Percentiles rank a stretch among this genome's conserved stretches.
phyloP scores from a whole-genome alignment of 139 green algal genomes.

The Pycnococcus provasolii region DNA sequence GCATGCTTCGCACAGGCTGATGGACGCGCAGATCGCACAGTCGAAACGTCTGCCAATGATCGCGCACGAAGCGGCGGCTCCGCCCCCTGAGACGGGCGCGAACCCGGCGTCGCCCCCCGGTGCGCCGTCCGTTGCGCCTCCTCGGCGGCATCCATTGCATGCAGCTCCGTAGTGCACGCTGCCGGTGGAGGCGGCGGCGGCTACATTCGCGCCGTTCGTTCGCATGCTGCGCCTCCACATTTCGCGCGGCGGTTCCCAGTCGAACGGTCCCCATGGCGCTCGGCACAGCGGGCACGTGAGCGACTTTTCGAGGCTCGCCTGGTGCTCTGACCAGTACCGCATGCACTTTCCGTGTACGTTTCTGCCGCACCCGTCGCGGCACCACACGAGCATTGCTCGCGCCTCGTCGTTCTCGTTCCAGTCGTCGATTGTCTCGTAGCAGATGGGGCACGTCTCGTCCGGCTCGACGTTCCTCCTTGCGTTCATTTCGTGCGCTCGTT shows the following conservation, averaged over 20 bases:
- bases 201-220: too few relatives aligned
- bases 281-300: slow-evolving; percentile 45
- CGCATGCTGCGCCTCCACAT: background rate
- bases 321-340: slow-evolving; percentile 28
- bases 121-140: slow-evolving; percentile 29
- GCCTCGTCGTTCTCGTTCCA: slow-evolving; percentile 21
- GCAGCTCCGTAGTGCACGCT: background rate
- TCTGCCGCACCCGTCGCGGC: slow-evolving; percentile 39
- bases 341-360: slow-evolving; percentile 56
- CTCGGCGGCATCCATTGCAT: background rate
- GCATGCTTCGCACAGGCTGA: slow-evolving; percentile 40
- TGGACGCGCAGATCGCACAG: slow-evolving; percentile 39
- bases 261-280: slow-evolving; percentile 45
- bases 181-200: too few relatives aligned
- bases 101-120: slow-evolving; percentile 32
- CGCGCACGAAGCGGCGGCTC: too few relatives aligned
- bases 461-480: slow-evolving; percentile 11
- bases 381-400: slow-evolving; percentile 36
- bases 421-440: slow-evolving; percentile 45
- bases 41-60: slow-evolving; percentile 19
- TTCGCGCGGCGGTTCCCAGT: slow-evolving; percentile 33
- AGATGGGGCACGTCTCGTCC: slow-evolving; percentile 54
- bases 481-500: background rate
- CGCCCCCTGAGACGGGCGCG: slow-evolving; percentile 32
- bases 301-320: slow-evolving; percentile 1